Base-by-base conservation (phyloP, 2,329 filamentous ascomycete species). In the Colletotrichum endophyticum region DNA sequence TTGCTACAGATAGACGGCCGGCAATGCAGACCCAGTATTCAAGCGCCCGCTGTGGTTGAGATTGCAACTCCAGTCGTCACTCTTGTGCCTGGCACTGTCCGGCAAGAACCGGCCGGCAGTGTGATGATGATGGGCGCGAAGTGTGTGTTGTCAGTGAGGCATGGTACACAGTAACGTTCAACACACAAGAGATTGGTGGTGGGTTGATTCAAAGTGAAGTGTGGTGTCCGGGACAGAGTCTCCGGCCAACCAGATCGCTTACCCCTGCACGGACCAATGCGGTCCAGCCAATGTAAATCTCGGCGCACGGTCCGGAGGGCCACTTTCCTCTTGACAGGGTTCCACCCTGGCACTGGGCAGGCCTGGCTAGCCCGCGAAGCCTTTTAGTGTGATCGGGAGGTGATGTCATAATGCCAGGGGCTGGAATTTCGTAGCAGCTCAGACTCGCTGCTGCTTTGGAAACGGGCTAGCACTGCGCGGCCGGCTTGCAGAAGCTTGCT, bases 331-430 rank as follows among this genome's bases (percentile, higher is more conserved):
- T 62, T 27, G 59, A 66, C 74, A 76, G 44, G 73, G 74, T 25
- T 34, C 1, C 8, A 25, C 53, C 74, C 70, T 53, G 36, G 44
- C 36, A 39, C 36, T 39, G 36, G 36, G 36, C 44, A 53, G 44
- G 44, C 44, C 63, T 32, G n/a, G 22, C 15, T n/a, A 30, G 22
- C 53, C 39, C 8, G 59, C 59, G 57, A 28, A 28, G 57, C 15
- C 16, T 32, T 30, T 49, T 49, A 66, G 64, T 49, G 70, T 25
- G 28, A 39, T 66, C 59, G 70, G 66, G 32, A 53, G 53, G 66
- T 76, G 74, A 76, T 74, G 74, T 76, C 74, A 76, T 76, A 32
- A 36, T 30, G 44, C 59, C 67, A 64, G 70, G 71, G 70, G 56
- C 56, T 30, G 44, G 63, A 61, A 66, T 61, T 70, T 66, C 66